Percentiles rank a stretch among this genome's conserved stretches.
Conservation (phyloP, 495 filamentous ascomycete genomes). For the Penicillium pancosmium region DNA sequence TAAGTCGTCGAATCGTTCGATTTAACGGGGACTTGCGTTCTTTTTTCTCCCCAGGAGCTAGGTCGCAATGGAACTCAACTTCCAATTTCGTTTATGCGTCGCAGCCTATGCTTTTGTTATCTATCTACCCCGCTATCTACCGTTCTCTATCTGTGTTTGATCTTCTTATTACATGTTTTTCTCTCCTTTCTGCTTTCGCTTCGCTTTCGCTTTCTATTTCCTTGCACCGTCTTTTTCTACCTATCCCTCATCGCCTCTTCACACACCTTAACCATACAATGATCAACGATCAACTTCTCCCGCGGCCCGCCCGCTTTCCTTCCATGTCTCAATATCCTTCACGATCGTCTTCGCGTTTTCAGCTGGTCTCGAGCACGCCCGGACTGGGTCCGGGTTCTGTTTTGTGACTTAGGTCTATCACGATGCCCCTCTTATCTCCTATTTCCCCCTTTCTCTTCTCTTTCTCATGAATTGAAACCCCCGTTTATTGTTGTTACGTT, state of each 20-base stretch:
- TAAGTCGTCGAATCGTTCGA: neutral
- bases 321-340: neutral
- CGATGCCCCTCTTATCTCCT: neutral
- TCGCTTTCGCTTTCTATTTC: constrained; percentile 9
- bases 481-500: too few species aligned
- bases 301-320: neutral
- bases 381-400: neutral
- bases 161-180: neutral
- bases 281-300: too few species aligned
- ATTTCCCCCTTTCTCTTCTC: too few species aligned
- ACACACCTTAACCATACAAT: neutral
- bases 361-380: neutral
- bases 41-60: too few species aligned
- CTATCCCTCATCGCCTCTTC: neutral
- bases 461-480: too few species aligned
- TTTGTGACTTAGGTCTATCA: neutral
- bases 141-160: constrained; percentile 7
- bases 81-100: neutral
- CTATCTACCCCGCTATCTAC: neutral
- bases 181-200: neutral
- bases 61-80: neutral
- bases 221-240: neutral
- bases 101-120: constrained; percentile 2
- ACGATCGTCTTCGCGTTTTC: neutral
- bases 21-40: too few species aligned